Evolutionary conservation across 169 alveolate species (phyloP).

Genomic region (Prorocentrum cordatum): DNA sequence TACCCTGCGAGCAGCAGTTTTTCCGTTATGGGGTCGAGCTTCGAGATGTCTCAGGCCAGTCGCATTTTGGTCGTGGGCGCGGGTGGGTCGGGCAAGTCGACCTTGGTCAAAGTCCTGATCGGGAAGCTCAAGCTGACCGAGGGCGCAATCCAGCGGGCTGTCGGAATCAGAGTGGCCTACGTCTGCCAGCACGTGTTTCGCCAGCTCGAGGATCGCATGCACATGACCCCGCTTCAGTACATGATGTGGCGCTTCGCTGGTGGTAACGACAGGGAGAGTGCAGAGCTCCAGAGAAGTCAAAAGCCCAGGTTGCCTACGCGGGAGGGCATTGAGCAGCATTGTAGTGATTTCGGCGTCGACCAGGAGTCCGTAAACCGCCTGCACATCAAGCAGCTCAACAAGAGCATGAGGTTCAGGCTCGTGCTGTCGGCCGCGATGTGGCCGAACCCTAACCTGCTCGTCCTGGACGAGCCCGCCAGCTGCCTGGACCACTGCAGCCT

Average conservation of each 20-base stretch:
- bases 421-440: constrained; percentile 72
- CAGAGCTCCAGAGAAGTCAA: constrained; percentile 60
- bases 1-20: neutral
- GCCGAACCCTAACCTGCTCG: constrained; percentile 68
- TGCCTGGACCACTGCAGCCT: constrained; percentile 69
- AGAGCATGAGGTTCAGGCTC: constrained; percentile 56
- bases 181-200: constrained; percentile 73
- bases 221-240: constrained; percentile 66
- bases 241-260: constrained; percentile 73
- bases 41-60: constrained; percentile 55
- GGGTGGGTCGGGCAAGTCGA: constrained; percentile 72
- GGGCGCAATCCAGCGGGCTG: constrained; percentile 62
- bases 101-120: constrained; percentile 68
- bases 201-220: constrained; percentile 71
- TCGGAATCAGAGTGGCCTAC: constrained; percentile 70
- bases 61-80: constrained; percentile 71
- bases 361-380: constrained; percentile 60
- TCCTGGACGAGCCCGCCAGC: constrained; percentile 73
- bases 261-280: constrained; percentile 59
- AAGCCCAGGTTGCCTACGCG: constrained; percentile 67
- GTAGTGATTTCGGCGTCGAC: constrained; percentile 71
- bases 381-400: constrained; percentile 65
- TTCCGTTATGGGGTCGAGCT: constrained; percentile 47
- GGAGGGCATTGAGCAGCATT: constrained; percentile 70
- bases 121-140: constrained; percentile 63